phyloP scores from a whole-genome alignment of 306 rosid genomes.

The Glycine latifolia region DNA sequence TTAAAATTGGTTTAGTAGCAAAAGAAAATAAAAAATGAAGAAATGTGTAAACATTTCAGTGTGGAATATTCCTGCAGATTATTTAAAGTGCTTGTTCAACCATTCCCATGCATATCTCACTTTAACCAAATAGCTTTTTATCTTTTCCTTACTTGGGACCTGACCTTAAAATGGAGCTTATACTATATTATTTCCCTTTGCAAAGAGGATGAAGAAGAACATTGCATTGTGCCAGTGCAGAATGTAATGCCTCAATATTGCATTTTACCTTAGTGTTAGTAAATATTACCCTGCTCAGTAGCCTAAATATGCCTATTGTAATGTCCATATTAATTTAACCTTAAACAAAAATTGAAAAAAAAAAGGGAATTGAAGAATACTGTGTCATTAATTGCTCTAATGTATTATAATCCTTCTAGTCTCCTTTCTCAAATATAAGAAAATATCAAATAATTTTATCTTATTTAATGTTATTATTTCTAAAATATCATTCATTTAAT shows the following conservation, averaged over 20 bases:
- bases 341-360: conserved; percentile 1
- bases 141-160: conserved; percentile 24
- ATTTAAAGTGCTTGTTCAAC: conserved; percentile 1
- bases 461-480: too few species aligned
- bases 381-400: conserved; percentile 10
- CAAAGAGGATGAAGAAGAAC: conserved; percentile 5
- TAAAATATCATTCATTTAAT: too few species aligned
- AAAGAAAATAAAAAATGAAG: conserved; percentile 8
- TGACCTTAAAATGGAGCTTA: conserved; percentile 10
- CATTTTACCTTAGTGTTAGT: background rate
- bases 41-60: background rate
- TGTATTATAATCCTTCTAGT: background rate
- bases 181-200: conserved; percentile 7
- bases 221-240: background rate
- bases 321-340: conserved; percentile 15
- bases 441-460: too few species aligned
- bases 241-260: background rate
- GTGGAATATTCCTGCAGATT: conserved; percentile 38
- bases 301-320: background rate
- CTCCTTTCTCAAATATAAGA: too few species aligned
- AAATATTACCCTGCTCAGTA: background rate
- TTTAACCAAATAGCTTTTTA: conserved; percentile 9
- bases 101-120: conserved; percentile 16
- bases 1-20: background rate
- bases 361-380: conserved; percentile 15